Percentiles rank a stretch among this genome's conserved stretches.
Evolutionary conservation across 2,329 filamentous ascomycete species (phyloP).

Genomic region (Colletotrichum tofieldiae): DNA sequence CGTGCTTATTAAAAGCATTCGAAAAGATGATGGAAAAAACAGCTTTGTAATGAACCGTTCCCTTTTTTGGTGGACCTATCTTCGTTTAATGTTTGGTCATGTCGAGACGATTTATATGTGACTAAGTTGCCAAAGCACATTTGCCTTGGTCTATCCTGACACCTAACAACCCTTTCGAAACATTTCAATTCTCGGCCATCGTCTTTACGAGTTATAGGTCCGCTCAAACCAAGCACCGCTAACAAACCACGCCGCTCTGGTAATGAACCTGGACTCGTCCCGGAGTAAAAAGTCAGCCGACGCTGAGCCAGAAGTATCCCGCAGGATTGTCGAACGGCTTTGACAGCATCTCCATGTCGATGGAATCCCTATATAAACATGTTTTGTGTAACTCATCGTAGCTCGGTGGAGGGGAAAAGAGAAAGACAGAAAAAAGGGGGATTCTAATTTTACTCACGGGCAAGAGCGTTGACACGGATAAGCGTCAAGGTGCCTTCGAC

Average conservation of each 20-base stretch:
- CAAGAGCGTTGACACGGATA: no score
- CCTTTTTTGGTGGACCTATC: background rate
- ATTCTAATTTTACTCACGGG: no score
- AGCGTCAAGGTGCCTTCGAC: no score
- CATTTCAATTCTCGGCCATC: background rate
- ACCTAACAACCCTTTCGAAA: background rate
- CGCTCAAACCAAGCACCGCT: constrained; percentile 62
- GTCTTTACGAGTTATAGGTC: background rate
- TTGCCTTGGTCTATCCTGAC: no score
- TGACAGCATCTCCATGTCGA: constrained; percentile 49
- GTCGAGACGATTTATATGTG: no score
- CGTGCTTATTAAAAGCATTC: background rate
- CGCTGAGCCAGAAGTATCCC: constrained; percentile 17
- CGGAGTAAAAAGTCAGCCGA: constrained; percentile 51
- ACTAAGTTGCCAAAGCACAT: background rate
- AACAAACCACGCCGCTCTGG: constrained; percentile 45
- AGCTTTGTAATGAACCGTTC: background rate
- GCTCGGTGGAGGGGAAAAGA: background rate
- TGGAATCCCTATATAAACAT: constrained; percentile 45
- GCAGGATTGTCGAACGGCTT: constrained; percentile 48
- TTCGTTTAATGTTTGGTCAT: background rate
- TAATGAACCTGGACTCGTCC: constrained; percentile 52
- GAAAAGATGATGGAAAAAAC: background rate
- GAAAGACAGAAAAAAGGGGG: no score
- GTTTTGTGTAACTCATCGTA: background rate